These are phyloP conservation scores for Phytophthora litchii DNA, from an alignment of 352 stramenopile genomes.

Conservation along the genomic window DNA sequence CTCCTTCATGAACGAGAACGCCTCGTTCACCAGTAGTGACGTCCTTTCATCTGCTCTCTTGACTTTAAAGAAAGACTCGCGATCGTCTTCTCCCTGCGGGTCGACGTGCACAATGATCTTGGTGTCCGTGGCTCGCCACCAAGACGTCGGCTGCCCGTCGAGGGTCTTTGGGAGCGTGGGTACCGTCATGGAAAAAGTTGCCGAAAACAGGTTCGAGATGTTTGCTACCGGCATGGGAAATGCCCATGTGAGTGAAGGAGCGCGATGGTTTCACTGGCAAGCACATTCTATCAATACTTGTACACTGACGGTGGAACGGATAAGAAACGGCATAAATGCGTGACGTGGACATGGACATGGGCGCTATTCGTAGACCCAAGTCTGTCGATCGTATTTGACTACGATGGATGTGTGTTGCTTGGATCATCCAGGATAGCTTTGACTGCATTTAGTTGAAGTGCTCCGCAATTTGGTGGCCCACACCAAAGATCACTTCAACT, in stretches of 20 bases:
- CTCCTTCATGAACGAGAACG: constrained; percentile 24
- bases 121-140: constrained; percentile 13
- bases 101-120: constrained; percentile 24
- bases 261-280: constrained; percentile 14
- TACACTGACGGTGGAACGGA: constrained; percentile 13
- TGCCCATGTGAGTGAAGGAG: constrained; percentile 15
- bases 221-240: constrained; percentile 13
- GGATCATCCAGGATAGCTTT: constrained; percentile 7
- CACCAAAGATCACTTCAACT: constrained; percentile 11
- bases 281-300: constrained; percentile 20
- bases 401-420: constrained; percentile 1
- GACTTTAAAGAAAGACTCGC: constrained; percentile 3
- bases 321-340: constrained; percentile 16
- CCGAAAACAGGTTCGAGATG: too few species aligned
- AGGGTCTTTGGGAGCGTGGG: constrained; percentile 22
- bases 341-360: constrained; percentile 15
- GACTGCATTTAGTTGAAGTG: constrained; percentile 10
- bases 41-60: constrained; percentile 24
- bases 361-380: constrained; percentile 24
- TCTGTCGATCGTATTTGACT: constrained; percentile 4
- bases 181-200: constrained; percentile 16
- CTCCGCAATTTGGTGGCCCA: constrained; percentile 11
- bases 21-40: constrained; percentile 17
- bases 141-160: constrained; percentile 15
- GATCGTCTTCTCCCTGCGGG: constrained; percentile 1